Conservation (phyloP, 176 grass and related monocot species). For the Musa schizocarpa region DNA sequence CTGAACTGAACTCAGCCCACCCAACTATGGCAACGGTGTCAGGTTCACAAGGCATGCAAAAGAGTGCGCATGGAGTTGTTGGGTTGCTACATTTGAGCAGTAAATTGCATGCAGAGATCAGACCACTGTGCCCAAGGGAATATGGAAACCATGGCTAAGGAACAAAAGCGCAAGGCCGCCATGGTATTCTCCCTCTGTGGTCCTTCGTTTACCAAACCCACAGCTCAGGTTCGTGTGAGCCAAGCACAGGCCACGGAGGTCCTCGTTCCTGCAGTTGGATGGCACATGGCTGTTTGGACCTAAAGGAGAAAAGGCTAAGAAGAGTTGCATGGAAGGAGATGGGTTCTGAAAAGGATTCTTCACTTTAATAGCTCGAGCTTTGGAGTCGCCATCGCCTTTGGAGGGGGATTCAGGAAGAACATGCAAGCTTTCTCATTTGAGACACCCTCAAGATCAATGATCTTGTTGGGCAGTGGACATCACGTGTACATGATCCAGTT, state of each 20-base stretch:
- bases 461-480: too few species aligned
- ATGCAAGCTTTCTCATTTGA: too few species aligned
- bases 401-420: background rate
- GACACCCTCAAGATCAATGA: too few species aligned
- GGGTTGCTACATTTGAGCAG: constrained; percentile 1
- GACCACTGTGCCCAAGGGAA: background rate
- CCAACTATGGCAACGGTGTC: too few species aligned
- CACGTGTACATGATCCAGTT: too few species aligned
- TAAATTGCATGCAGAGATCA: background rate
- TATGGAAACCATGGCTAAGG: background rate
- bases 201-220: background rate
- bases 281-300: background rate
- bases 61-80: background rate
- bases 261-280: background rate
- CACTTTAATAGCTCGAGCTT: background rate
- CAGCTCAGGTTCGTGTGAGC: background rate
- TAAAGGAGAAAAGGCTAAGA: background rate
- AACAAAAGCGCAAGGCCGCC: background rate
- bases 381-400: background rate
- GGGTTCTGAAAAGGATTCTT: background rate
- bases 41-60: background rate
- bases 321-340: background rate
- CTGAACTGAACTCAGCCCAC: too few species aligned
- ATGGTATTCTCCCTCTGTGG: background rate
- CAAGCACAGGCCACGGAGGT: background rate